Conservation (phyloP, 345 rosid species). For the Camelina neglecta region DNA sequence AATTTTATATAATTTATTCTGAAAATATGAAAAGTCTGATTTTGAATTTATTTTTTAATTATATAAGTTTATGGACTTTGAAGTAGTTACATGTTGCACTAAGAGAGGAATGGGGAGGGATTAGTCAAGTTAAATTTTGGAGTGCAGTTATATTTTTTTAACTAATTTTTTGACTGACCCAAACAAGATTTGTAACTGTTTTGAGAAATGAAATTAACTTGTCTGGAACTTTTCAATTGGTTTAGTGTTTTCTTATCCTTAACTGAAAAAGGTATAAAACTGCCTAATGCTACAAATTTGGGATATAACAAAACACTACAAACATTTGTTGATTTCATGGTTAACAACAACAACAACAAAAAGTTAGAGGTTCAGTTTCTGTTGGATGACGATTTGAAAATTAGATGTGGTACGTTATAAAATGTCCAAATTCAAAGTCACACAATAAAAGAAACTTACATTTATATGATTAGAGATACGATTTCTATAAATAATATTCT, state of each 20-base stretch:
- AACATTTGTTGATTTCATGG: background rate
- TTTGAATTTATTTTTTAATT: background rate
- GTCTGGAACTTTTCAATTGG: background rate
- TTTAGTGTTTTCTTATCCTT: background rate
- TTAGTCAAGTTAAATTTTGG: too few relatives aligned
- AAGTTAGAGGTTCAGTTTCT: background rate
- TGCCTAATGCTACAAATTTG: conserved; percentile 5
- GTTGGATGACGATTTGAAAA: background rate
- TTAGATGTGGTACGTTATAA: background rate
- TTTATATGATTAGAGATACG: conserved; percentile 14
- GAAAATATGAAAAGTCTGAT: background rate
- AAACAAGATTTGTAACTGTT: background rate
- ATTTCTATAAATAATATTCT: conserved; percentile 24
- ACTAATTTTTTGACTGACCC: background rate
- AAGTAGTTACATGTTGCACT: conserved; percentile 2
- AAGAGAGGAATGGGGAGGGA: background rate
- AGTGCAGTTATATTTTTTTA: background rate
- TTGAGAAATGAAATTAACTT: background rate
- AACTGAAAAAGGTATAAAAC: background rate
- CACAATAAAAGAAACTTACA: conserved; percentile 16
- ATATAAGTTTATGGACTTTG: background rate
- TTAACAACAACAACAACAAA: too few relatives aligned
- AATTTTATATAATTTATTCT: too few relatives aligned
- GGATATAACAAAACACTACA: background rate
- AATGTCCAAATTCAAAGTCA: background rate